Evolutionary conservation across 2,329 filamentous ascomycete genomes (phyloP).

Genomic region (Falciphora oryzae): DNA sequence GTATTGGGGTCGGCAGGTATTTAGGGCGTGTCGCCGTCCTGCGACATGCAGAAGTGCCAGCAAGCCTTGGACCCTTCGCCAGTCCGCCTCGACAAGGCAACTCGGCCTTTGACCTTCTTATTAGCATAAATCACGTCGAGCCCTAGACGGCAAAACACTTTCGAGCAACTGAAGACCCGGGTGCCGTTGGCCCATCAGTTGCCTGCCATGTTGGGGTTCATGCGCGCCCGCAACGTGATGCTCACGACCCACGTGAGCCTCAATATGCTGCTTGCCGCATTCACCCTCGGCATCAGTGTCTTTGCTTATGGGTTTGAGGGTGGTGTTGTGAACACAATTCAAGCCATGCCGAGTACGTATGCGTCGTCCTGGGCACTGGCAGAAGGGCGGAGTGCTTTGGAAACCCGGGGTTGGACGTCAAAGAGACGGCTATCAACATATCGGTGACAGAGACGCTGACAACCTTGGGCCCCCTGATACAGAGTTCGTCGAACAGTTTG

Average conservation of each 20-base stretch:
- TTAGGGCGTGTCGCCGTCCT: neutral
- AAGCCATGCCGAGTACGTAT: slow-evolving; percentile 19
- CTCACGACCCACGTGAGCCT: slow-evolving; percentile 16
- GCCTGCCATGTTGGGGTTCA: slow-evolving; percentile 9
- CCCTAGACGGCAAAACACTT: neutral
- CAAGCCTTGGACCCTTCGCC: neutral
- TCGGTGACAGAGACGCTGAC: neutral
- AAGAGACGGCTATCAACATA: too few relatives aligned
- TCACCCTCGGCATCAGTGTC: slow-evolving; percentile 18
- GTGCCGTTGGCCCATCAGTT: neutral
- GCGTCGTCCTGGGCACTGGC: too few relatives aligned
- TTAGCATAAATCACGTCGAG: neutral
- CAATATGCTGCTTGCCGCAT: slow-evolving; percentile 16
- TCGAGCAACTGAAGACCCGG: neutral
- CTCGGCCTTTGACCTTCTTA: neutral
- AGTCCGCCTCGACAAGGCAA: neutral
- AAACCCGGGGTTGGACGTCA: too few relatives aligned
- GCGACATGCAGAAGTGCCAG: neutral
- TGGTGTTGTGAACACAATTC: slow-evolving; percentile 17
- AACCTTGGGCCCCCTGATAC: too few relatives aligned
- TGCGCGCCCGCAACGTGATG: slow-evolving; percentile 17
- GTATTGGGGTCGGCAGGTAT: neutral
- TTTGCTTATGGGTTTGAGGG: slow-evolving; percentile 20
- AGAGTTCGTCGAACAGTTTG: slow-evolving; percentile 16
- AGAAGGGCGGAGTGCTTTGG: too few relatives aligned